Conservation (phyloP, 225 moss, liverwort and hornwort genomes). For the Asterella californica region DNA sequence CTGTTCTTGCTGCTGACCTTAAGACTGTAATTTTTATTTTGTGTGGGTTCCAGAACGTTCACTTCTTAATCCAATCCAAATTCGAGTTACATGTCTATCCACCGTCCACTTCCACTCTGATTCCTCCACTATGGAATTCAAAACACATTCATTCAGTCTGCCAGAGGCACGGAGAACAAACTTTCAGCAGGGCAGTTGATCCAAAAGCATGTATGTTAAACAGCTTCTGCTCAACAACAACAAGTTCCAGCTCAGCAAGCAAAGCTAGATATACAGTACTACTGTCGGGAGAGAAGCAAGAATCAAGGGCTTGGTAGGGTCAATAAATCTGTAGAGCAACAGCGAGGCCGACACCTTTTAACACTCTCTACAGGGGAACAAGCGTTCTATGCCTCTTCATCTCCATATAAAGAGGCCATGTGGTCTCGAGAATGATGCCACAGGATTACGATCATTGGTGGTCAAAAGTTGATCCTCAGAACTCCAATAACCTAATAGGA, state of each 20-base stretch:
- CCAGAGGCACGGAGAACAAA: not conserved
- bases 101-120: not conserved
- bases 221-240: no score
- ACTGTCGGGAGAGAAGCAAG: not conserved
- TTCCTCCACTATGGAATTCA: not conserved
- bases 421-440: no score
- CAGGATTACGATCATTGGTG: no score
- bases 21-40: not conserved
- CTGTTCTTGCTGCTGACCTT: no score
- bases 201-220: not conserved
- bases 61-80: not conserved
- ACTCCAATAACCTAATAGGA: no score
- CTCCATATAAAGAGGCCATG: no score
- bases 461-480: no score
- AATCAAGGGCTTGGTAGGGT: not conserved
- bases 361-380: not conserved
- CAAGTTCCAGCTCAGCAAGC: not conserved
- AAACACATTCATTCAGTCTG: not conserved
- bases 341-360: not conserved
- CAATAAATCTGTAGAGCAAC: not conserved
- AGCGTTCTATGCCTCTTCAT: not conserved
- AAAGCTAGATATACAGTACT: not conserved
- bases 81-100: not conserved
- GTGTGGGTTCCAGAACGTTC: not conserved
- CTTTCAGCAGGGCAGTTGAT: not conserved